phyloP scores from a whole-genome alignment of 1,139 yeast genomes.

The Suhomyces chickasaworum region DNA sequence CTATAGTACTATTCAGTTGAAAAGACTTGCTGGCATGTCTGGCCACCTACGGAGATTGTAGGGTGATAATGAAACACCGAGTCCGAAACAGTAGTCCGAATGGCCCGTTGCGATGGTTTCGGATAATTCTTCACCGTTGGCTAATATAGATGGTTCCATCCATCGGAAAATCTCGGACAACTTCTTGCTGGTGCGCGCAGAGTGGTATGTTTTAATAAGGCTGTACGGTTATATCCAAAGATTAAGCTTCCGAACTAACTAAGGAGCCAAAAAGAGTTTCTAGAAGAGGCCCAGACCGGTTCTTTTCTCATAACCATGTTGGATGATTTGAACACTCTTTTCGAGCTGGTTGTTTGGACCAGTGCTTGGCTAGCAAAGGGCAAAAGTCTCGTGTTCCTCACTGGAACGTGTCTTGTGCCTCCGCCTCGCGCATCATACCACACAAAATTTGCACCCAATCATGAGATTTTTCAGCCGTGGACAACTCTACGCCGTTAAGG shows the following conservation, averaged over 20 bases:
- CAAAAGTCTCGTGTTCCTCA: neutral
- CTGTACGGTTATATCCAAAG: too few species aligned
- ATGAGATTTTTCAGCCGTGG: conserved; percentile 8
- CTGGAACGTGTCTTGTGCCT: neutral
- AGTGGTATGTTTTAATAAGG: neutral
- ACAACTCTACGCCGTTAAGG: conserved; percentile 4
- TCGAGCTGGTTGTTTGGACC: too few species aligned
- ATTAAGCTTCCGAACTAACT: too few species aligned
- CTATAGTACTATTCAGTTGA: neutral
- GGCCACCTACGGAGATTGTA: neutral
- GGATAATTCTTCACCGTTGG: conserved; percentile 3
- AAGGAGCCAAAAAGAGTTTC: too few species aligned
- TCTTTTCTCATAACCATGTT: neutral
- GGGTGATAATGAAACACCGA: neutral
- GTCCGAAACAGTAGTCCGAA: neutral
- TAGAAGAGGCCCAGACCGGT: too few species aligned
- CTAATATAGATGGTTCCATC: neutral
- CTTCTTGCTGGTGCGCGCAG: neutral
- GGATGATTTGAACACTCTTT: too few species aligned
- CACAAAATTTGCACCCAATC: conserved; percentile 12
- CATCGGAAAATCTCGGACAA: conserved; percentile 2
- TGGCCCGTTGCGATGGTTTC: neutral
- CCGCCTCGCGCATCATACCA: conserved; percentile 7
- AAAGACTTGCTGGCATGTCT: too few species aligned
- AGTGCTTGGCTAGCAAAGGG: too few species aligned